Conservation (phyloP, 148 eudicot species). For the Simmondsia chinensis region DNA sequence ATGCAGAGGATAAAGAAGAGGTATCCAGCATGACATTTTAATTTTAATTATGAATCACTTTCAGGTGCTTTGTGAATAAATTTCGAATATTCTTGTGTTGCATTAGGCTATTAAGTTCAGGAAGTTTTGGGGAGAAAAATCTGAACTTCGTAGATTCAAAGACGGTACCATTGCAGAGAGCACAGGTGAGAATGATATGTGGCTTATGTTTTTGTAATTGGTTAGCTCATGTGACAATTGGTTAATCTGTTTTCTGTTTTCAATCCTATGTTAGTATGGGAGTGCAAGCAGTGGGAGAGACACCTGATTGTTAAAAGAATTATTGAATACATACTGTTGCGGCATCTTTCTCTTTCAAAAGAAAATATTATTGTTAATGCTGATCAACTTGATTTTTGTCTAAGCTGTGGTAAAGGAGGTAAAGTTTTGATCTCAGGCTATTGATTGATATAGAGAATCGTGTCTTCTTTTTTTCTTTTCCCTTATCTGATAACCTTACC, state of each 20-base stretch:
- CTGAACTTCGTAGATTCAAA: slow-evolving; percentile 64
- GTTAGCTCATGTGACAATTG: neutral
- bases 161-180: slow-evolving; percentile 87
- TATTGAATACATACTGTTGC: slow-evolving; percentile 54
- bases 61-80: neutral
- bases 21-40: slow-evolving; percentile 18
- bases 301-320: slow-evolving; percentile 75
- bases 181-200: slow-evolving; percentile 36
- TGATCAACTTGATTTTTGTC: slow-evolving; percentile 89
- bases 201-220: neutral
- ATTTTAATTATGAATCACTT: slow-evolving; percentile 1
- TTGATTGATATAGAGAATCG: neutral
- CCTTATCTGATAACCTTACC: neutral
- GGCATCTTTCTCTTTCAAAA: slow-evolving; percentile 62
- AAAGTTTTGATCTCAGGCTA: slow-evolving; percentile 4
- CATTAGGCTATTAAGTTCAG: slow-evolving; percentile 54
- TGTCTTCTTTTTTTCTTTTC: neutral
- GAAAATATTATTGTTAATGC: slow-evolving; percentile 40
- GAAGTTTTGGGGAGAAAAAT: slow-evolving; percentile 89
- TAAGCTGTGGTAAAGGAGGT: slow-evolving; percentile 59
- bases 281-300: slow-evolving; percentile 61
- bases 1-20: slow-evolving; percentile 79
- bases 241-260: neutral
- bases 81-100: slow-evolving; percentile 8
- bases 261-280: slow-evolving; percentile 46